Base-by-base conservation (phyloP, 805 yeast species). In the Candida gorgasii region DNA sequence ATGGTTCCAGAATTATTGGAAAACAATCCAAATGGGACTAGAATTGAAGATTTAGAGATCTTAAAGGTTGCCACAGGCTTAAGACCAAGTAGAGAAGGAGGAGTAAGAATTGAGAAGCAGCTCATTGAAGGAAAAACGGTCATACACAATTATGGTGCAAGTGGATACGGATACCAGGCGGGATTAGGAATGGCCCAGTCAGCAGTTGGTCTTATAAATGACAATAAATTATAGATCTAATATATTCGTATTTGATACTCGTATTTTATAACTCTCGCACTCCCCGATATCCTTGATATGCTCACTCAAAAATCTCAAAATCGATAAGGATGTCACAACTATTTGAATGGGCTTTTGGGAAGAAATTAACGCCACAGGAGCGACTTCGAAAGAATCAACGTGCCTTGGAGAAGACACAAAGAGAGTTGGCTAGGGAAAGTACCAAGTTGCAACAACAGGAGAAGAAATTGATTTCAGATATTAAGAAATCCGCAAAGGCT, bases 301-400 rank as follows among this genome's bases (percentile, higher is more conserved):
- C 26, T 19, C 24, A 12, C 36, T 5, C 31, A 5, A 7, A n/a
- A 9, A 4, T 5, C 36, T 5, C 31, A 5, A 7, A n/a, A 9
- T n/a, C 8, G 4, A 5, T 7, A 22, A 35, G 29, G 14, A 61
- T 61, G 67, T 51, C 65, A 17, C 65, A 52, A 40, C 34, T 67
- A 33, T 78, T 93, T 51, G 95, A 90, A 57, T 93, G 98, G 98
- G 89, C 87, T 19, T 93, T 93, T 67, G 99, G 99, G 8, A 87
- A 89, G 74, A 79, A 84, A 59, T 69, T 86, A 49, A 89, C 98
- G 36, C 98, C 99, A 8, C 97, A 90, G 61, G 99, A 93, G 67
- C 78, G 89, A 62, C 78, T 93, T 60, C 81, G 97, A 49, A 92
- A 82, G 81, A 95, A 93, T 65, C 99, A 95, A 70, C 72, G 99